These are phyloP conservation scores for Yarrowia divulgata DNA, from an alignment of 805 yeast species.

Conservation along the genomic window DNA sequence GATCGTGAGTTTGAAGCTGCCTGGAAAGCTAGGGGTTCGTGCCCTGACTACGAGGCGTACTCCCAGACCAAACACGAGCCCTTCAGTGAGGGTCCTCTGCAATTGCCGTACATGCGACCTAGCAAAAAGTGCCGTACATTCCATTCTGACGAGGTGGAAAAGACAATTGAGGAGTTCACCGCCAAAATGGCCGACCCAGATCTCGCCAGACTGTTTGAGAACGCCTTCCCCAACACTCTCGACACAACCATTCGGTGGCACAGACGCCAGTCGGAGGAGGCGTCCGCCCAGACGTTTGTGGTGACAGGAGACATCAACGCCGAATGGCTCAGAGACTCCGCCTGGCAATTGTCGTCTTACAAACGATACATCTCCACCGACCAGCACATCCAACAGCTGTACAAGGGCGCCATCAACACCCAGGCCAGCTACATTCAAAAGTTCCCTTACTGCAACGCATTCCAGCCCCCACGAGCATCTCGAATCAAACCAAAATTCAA, in stretches of 20 bases:
- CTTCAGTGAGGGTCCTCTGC: constrained; percentile 60
- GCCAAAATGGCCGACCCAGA: constrained; percentile 64
- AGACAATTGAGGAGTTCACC: constrained; percentile 61
- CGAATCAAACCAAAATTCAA: constrained; percentile 28
- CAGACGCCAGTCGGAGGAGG: constrained; percentile 44
- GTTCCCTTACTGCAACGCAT: constrained; percentile 89
- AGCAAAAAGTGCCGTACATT: constrained; percentile 75
- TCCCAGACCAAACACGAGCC: constrained; percentile 65
- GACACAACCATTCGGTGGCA: constrained; percentile 89
- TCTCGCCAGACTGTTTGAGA: constrained; percentile 76
- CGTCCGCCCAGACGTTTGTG: constrained; percentile 68
- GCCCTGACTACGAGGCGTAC: constrained; percentile 71
- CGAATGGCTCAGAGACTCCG: constrained; percentile 90
- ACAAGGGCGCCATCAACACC: constrained; percentile 80
- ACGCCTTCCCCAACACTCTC: constrained; percentile 83
- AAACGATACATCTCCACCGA: constrained; percentile 67
- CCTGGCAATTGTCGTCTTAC: constrained; percentile 81
- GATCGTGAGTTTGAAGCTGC: constrained; percentile 22
- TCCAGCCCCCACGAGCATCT: constrained; percentile 71
- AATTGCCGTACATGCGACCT: constrained; percentile 80
- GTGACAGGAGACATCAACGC: constrained; percentile 95
- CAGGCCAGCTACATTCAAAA: constrained; percentile 69
- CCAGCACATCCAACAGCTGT: constrained; percentile 56
- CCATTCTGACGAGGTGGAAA: constrained; percentile 66
- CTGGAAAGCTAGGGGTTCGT: constrained; percentile 45